These are phyloP conservation scores for Dioszegia crocea DNA, from an alignment of 768 basidiomycete genomes.

Conservation along the genomic window DNA sequence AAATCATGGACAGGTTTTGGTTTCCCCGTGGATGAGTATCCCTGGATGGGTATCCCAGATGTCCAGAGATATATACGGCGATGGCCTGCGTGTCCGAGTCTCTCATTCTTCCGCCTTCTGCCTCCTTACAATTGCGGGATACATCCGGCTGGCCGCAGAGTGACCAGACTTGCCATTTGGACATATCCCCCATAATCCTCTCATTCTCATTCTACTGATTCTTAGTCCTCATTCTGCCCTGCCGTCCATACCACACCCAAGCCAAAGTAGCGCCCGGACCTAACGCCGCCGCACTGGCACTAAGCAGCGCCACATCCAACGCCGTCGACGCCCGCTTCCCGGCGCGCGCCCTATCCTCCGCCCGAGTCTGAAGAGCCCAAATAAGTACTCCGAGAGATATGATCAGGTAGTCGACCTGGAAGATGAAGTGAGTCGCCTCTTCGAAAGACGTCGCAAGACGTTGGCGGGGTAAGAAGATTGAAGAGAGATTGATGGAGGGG, in stretches of 20 bases:
- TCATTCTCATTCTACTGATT: background rate
- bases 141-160: too few species aligned
- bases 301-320: background rate
- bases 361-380: background rate
- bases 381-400: background rate
- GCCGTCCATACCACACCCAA: background rate
- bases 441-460: background rate
- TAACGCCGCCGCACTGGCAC: background rate
- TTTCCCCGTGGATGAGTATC: too few species aligned
- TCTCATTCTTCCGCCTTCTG: too few species aligned
- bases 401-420: constrained; percentile 10
- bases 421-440: constrained; percentile 5
- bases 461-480: background rate
- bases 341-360: background rate
- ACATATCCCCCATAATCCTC: too few species aligned
- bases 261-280: constrained; percentile 1
- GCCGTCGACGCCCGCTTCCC: background rate
- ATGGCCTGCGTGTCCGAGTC: too few species aligned
- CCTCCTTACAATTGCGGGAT: too few species aligned
- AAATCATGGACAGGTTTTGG: too few species aligned
- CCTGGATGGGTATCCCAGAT: too few species aligned
- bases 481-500: background rate
- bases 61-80: too few species aligned
- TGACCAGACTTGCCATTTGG: too few species aligned
- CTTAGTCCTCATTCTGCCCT: background rate